These are phyloP conservation scores for Albugo candida DNA, from an alignment of 352 stramenopile species.

Conservation along the genomic window DNA sequence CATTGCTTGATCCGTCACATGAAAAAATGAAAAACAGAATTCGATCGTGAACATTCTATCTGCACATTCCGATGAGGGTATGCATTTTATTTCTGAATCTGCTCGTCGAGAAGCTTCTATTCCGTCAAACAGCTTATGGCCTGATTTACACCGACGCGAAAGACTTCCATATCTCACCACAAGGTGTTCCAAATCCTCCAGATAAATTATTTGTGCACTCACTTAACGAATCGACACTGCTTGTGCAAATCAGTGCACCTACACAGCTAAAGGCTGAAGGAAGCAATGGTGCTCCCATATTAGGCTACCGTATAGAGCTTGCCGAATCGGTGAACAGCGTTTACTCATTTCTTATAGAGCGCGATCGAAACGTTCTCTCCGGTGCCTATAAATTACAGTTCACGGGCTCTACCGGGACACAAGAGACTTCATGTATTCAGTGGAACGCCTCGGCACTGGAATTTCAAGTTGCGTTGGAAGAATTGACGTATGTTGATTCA, in stretches of 20 bases:
- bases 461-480: slow-evolving; percentile 48
- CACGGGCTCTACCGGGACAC: slow-evolving; percentile 14
- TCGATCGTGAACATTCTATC: neutral
- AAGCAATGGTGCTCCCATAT: slow-evolving; percentile 25
- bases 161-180: slow-evolving; percentile 18
- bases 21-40: no score
- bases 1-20: no score
- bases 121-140: neutral
- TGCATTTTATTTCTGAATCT: neutral
- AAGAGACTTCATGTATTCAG: slow-evolving; percentile 27
- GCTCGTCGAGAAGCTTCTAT: neutral
- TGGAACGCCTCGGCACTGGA: slow-evolving; percentile 50
- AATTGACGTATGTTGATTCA: slow-evolving; percentile 40
- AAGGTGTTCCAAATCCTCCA: slow-evolving; percentile 40
- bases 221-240: slow-evolving; percentile 26
- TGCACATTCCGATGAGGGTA: neutral
- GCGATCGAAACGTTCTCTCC: slow-evolving; percentile 24
- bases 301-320: slow-evolving; percentile 64
- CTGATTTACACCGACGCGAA: neutral
- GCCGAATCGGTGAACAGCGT: slow-evolving; percentile 45
- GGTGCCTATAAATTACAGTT: slow-evolving; percentile 42
- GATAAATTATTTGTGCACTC: slow-evolving; percentile 34
- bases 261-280: slow-evolving; percentile 33
- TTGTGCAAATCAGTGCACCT: slow-evolving; percentile 17
- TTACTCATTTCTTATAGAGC: slow-evolving; percentile 42